Evolutionary conservation across 495 filamentous ascomycete genomes (phyloP).

Genomic region (Lasiosphaeria miniovina): DNA sequence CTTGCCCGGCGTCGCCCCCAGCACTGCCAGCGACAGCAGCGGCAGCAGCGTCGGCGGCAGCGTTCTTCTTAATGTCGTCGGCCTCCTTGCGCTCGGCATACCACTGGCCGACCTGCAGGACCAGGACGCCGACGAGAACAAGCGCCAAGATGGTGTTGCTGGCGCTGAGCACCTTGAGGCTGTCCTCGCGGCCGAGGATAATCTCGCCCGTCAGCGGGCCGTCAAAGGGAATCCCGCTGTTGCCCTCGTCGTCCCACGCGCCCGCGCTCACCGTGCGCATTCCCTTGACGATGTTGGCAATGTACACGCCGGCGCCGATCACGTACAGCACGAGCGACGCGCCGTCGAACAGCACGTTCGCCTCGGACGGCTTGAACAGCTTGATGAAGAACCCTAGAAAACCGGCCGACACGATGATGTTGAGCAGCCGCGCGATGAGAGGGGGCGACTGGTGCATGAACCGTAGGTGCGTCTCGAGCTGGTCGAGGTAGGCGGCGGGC

Average conservation of each 20-base stretch:
- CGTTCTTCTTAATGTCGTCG: slow-evolving; percentile 54
- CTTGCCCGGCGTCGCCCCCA: not conserved
- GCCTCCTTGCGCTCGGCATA: slow-evolving; percentile 92
- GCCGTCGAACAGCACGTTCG: slow-evolving; percentile 96
- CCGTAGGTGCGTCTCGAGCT: slow-evolving; percentile 80
- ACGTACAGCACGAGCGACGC: slow-evolving; percentile 87
- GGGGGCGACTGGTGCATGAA: slow-evolving; percentile 85
- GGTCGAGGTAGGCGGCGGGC: slow-evolving; percentile 63
- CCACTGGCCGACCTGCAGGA: slow-evolving; percentile 97
- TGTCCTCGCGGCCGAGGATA: slow-evolving; percentile 72
- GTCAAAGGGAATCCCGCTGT: slow-evolving; percentile 41
- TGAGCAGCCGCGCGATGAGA: slow-evolving; percentile 85
- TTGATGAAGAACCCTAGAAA: slow-evolving; percentile 89
- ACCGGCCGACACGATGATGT: slow-evolving; percentile 86
- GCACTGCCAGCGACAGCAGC: not conserved
- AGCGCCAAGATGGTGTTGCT: slow-evolving; percentile 94
- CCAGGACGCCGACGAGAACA: slow-evolving; percentile 84
- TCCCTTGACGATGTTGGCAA: slow-evolving; percentile 93
- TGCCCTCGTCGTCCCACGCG: slow-evolving; percentile 50
- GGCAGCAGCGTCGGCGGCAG: not conserved
- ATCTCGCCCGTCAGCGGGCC: slow-evolving; percentile 42
- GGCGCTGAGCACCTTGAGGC: slow-evolving; percentile 83
- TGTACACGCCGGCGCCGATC: slow-evolving; percentile 85
- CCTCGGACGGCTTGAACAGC: slow-evolving; percentile 85
- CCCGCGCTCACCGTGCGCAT: slow-evolving; percentile 70